Base-by-base conservation (phyloP, 2,329 filamentous ascomycete species). In the Pyrenophora teres region DNA sequence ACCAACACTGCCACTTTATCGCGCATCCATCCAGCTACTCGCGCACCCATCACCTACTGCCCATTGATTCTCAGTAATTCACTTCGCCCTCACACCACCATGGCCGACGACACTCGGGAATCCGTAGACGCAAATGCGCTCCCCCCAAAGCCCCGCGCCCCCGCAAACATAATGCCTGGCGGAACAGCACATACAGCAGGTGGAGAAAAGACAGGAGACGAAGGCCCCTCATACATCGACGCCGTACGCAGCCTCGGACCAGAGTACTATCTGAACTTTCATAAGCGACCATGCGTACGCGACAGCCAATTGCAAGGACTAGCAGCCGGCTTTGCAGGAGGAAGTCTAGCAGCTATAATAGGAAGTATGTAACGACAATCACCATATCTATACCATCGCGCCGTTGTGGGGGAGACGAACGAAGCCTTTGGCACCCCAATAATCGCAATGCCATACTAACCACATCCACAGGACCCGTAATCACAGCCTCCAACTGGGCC, bases 281-380 rank as follows among this genome's bases (percentile, higher is more conserved):
- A 92, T 72, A 87, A 88, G 73, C 83, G 86, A 50, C 93, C 93
- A 0, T 97, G 94, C 73, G 88, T 90, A 16, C 82, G 92, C 55
- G 88, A 96, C 69, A 87, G 90, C 2, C 80, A 96, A 46, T 77
- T 97, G 62, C 86, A 89, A 1, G 94, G 92, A 19, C 95, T 99
- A 64, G 88, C 85, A 1, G 82, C 84, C 2, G 94, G 90, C 3
- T 89, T 91, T 57, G 88, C 83, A 3, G 75, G 90, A 27, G 93
- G 92, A 47, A 87, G 86, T 52, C 66, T 92, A 47, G 84, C 88
- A 57, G 88, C 87, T 64, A 79, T 97, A 18, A 76, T 91, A 61
- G 86, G 88, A 77, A 88, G 92, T 95, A 79, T 62, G 80, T 53
- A 27, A 35, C 15, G 23, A 2, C 18, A 9, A 18, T 27, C 31